Base-by-base conservation (phyloP, 495 filamentous ascomycete genomes). In the Hamigera avellanea region DNA sequence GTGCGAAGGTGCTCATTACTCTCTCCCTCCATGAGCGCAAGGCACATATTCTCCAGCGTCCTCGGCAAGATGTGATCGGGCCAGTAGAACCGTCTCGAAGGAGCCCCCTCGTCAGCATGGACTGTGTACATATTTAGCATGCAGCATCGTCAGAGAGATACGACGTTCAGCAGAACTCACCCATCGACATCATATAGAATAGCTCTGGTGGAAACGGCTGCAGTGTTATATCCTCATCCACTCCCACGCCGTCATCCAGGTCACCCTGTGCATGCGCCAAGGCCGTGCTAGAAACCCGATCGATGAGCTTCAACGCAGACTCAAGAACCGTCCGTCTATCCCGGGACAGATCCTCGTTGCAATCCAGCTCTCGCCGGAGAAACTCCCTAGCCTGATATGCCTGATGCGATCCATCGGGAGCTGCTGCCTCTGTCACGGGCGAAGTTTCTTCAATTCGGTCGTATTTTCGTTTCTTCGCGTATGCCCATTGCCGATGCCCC, bases 181-280 rank as follows among this genome's bases (percentile, higher is more conserved):
- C 45, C 15, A 49, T 45, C 26, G 55, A 18, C 44, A 57, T 52
- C 52, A 55, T 55, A 7, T 50, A 49, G 1, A 57, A 27, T 19
- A 57, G 26, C 27, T 57, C 54, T 2, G 54, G 49, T 2, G 49
- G n/a, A n/a, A n/a, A n/a, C n/a, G n/a, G n/a, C n/a, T n/a, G 49
- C 13, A 36, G 42, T 14, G 33, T 16, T 8, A 43, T 17, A 26
- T 34, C 31, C 2, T 45, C 47, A 10, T 37, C 39, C 28, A 43
- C 21, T 10, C 41, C 46, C 14, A 44, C n/a, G 3, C 45, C 32
- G 19, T 50, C 46, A 8, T 19, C 36, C 5, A 32, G 13, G 5
- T 25, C 27, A 18, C 19, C 35, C 28, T 47, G 21, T 44, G 40
- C n/a, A n/a, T n/a, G 6, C 52, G 21, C 8, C 43, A 34, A 0